These are phyloP conservation scores for barley (Hordeum vulgare) DNA, from an alignment of 176 grass and related monocot genomes.

Conservation along the genomic window MorexV3_pseudomolecules_assembly NC_058519.1:640420269-640420768, in stretches of 20 bases:
- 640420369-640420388: neutral
- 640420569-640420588: slow-evolving; percentile 77
- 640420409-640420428: neutral
- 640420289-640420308: neutral
- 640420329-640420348: neutral
- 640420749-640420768: slow-evolving; percentile 72
- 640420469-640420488: slow-evolving; percentile 85
- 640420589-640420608: slow-evolving; percentile 69
- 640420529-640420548: slow-evolving; percentile 71
- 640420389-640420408: neutral
- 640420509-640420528: slow-evolving; percentile 83
- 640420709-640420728: slow-evolving; percentile 55
- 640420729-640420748: slow-evolving; percentile 79
- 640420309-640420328: neutral
- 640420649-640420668: slow-evolving; percentile 85
- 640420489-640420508: slow-evolving; percentile 98
- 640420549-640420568: slow-evolving; percentile 61
- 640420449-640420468: slow-evolving; percentile 84
- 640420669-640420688: slow-evolving; percentile 94
- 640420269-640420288: neutral
- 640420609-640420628: slow-evolving; percentile 94
- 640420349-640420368: neutral
- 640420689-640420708: slow-evolving; percentile 45
- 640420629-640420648: slow-evolving; percentile 72
- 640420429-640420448: slow-evolving; percentile 56